Base-by-base conservation (phyloP, 805 yeast genomes). In the Ogataea dorogensis region DNA sequence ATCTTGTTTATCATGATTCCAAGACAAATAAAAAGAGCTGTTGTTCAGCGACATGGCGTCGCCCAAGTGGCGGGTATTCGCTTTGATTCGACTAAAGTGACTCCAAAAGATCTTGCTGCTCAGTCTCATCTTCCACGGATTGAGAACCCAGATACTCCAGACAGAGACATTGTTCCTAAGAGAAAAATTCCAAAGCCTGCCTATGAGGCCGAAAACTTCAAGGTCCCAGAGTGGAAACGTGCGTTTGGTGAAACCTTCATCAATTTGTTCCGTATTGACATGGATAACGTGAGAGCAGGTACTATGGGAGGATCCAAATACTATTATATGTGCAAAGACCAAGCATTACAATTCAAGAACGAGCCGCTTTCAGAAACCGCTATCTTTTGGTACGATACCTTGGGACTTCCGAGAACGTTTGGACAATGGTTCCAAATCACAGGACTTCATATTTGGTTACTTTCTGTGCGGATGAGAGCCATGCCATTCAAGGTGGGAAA, bases 361-460 rank as follows among this genome's bases (percentile, higher is more conserved):
- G 89, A 82, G 54, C 80, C 77, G 24, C 65, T 85, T 25, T 73
- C 85, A 4, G 78, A 75, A 13, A 73, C 85, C 5, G 96, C 96
- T 2, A 68, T 67, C 36, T 93, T 86, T 57, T 93, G 87, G 70
- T 93, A 87, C 57, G 84, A 86, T 36, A 84, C 89, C 9, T 66
- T 93, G 39, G 81, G 77, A 17, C 67, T 93, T 53, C 96, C 96
- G 22, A 71, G 75, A 56, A 82, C 97, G 1, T 89, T 91, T 56
- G 78, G 91, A n/a, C 95, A 88, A 61, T 91, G 96, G 96, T 91
- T 82, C 60, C 98, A 91, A 63, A 83, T 93, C 44, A 85, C 96
- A 5, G 70, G 82, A 1, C 70, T 93, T 48, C 98, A 93, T 61
- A 79, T 86, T 42, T 93, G 99, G 99, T 80, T 93, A 54, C 69